Conservation (phyloP, 495 filamentous ascomycete species). For the Penicillium coprophilum region DNA sequence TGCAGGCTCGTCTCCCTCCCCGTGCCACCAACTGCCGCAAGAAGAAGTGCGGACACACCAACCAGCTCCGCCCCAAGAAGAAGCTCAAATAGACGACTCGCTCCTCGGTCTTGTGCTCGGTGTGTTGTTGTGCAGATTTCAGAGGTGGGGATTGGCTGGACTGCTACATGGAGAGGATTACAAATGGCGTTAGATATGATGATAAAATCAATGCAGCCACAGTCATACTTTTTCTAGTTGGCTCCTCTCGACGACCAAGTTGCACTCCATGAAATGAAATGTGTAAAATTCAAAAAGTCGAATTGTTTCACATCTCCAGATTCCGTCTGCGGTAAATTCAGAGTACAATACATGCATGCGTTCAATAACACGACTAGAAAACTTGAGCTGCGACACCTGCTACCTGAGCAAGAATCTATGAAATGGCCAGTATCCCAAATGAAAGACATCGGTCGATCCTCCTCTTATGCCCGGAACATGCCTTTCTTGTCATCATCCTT, state of each 20-base stretch:
- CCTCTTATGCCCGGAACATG: slow-evolving; percentile 28
- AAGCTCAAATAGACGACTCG: slow-evolving; percentile 88
- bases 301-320: slow-evolving; percentile 16
- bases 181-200: slow-evolving; percentile 50
- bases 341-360: slow-evolving; percentile 26
- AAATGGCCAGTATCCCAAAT: slow-evolving; percentile 8
- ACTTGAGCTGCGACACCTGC: slow-evolving; percentile 17
- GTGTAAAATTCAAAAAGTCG: slow-evolving; percentile 41
- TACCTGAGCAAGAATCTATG: slow-evolving; percentile 27
- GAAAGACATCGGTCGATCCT: background rate
- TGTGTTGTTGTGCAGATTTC: slow-evolving; percentile 42
- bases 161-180: slow-evolving; percentile 46
- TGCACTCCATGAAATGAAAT: slow-evolving; percentile 46
- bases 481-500: slow-evolving; percentile 32
- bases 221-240: slow-evolving; percentile 46
- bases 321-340: slow-evolving; percentile 11
- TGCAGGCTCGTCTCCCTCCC: slow-evolving; percentile 88
- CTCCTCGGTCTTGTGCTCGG: slow-evolving; percentile 45
- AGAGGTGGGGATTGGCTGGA: slow-evolving; percentile 38
- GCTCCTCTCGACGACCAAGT: slow-evolving; percentile 40
- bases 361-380: slow-evolving; percentile 15
- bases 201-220: slow-evolving; percentile 44
- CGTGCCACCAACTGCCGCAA: slow-evolving; percentile 99
- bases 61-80: slow-evolving; percentile 99
- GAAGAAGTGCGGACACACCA: slow-evolving; percentile 99